Evolutionary conservation across 2,329 filamentous ascomycete genomes (phyloP).

Genomic region (Ceratocystis destructans): DNA sequence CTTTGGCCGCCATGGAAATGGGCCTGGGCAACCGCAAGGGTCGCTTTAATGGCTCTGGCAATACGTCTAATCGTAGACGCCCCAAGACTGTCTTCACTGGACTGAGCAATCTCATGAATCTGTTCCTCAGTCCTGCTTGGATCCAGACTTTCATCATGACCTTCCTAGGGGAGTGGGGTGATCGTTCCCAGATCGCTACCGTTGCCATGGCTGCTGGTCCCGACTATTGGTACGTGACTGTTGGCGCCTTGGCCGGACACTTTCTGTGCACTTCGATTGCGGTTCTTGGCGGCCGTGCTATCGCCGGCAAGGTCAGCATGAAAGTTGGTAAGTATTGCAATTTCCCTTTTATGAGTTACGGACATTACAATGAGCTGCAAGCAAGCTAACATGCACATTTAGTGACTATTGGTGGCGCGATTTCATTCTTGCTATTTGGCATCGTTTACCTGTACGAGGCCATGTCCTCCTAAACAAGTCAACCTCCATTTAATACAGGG

Average conservation of each 20-base stretch:
- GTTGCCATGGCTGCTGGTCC: conserved; percentile 97
- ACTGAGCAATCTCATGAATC: conserved; percentile 69
- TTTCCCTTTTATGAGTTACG: conserved; percentile 22
- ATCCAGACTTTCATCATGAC: conserved; percentile 99
- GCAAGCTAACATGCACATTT: conserved; percentile 14
- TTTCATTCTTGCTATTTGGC: conserved; percentile 82
- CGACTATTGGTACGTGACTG: conserved; percentile 97
- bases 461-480: conserved; percentile 35
- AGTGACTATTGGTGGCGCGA: conserved; percentile 87
- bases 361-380: not conserved
- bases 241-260: conserved; percentile 76
- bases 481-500: not conserved
- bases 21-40: conserved; percentile 63
- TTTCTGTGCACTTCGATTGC: conserved; percentile 80
- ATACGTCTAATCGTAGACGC: conserved; percentile 41
- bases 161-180: conserved; percentile 95
- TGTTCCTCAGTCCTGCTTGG: conserved; percentile 90
- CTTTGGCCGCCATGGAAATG: conserved; percentile 59
- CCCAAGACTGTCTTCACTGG: conserved; percentile 41
- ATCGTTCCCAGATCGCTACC: conserved; percentile 92
- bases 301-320: conserved; percentile 87
- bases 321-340: conserved; percentile 64
- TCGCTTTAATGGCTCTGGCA: conserved; percentile 62
- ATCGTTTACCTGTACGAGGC: conserved; percentile 83
- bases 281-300: conserved; percentile 79